Base-by-base conservation (phyloP, 768 basidiomycete species). In the Strobilomyces confusus region DNA sequence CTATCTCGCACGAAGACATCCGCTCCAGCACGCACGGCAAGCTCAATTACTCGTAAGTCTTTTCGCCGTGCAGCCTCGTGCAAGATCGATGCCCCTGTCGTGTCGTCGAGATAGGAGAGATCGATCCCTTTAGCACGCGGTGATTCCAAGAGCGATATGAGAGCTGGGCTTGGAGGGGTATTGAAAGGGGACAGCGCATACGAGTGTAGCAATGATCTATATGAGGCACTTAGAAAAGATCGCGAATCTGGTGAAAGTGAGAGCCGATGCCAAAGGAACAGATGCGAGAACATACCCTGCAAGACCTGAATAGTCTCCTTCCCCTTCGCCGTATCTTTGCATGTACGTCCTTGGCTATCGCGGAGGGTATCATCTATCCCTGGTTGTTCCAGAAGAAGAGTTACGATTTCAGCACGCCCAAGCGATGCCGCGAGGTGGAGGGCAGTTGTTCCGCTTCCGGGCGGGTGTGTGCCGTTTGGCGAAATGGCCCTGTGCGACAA, bases 1-100 rank as follows among this genome's bases (percentile, higher is more conserved):
- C 84, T 76, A 69, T 95, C 87, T 5, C 92, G 77, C 2, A 88
- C 85, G 63, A 95, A 95, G 5, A 95, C 87, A 63, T 95, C 92
- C 0, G 91, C 92, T 0, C 93, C 93, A 9, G 87, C 86, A 22
- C 87, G 80, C 2, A 94, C 82, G 0, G 84, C 86, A n/a, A 92
- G 77, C 63, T 95, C 90, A 25, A 95, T 81, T 19, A 95, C 71
- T 5, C 83, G 76, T 20, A 95, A 72, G 63, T 97, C 92, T 54
- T 86, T 86, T 15, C 92, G 77, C 33, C 80, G 75, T 0, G 90
- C 89, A 1, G 93, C 92, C 67, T 95, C 94, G 58, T 98, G 95
- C 1, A 98, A 75, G 6, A 97, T 69, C 0, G 89, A 83, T 3
- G 80, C 78, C 0, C 94, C 93, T 2, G 84, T 79, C n/a, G 78